Percentiles rank a stretch among this genome's conserved stretches.
These are phyloP conservation scores for Leptomonas pyrrhocoris DNA, from an alignment of 208 protist genomes.

Conservation along the genomic window DNA sequence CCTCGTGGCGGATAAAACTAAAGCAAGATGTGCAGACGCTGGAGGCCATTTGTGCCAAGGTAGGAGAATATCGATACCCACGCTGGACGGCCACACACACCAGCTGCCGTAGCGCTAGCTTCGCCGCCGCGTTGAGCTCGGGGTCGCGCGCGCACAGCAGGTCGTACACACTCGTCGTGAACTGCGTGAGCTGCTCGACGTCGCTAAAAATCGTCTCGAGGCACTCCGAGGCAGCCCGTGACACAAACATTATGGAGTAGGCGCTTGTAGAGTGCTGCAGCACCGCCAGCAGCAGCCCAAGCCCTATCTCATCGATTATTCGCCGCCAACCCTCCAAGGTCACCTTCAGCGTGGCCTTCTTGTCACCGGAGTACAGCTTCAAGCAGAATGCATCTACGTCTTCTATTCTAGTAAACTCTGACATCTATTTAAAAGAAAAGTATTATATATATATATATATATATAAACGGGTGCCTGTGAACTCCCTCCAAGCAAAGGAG, in stretches of 20 bases:
- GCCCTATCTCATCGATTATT: constrained; percentile 33
- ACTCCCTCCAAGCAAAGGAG: neutral
- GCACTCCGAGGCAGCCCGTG: constrained; percentile 43
- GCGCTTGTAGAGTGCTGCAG: constrained; percentile 42
- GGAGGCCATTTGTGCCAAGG: constrained; percentile 29
- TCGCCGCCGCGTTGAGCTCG: constrained; percentile 29
- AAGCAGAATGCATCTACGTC: constrained; percentile 44
- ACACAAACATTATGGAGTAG: constrained; percentile 67
- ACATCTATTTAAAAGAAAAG: constrained; percentile 35
- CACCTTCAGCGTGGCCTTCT: constrained; percentile 36
- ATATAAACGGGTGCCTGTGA: neutral
- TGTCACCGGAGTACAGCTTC: constrained; percentile 44
- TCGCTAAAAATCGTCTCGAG: constrained; percentile 36
- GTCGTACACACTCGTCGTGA: constrained; percentile 29
- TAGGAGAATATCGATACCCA: constrained; percentile 29
- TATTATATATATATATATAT: neutral
- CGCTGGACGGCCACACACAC: constrained; percentile 32
- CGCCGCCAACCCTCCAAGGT: constrained; percentile 29
- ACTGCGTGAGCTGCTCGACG: constrained; percentile 31
- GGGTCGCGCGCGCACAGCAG: constrained; percentile 22
- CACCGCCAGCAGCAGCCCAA: constrained; percentile 27
- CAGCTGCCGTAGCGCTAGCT: constrained; percentile 30
- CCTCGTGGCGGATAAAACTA: constrained; percentile 7
- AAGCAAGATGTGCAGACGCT: constrained; percentile 28
- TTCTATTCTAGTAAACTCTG: constrained; percentile 49